These are phyloP conservation scores for Simmondsia chinensis DNA, from an alignment of 148 eudicot species.

Conservation along the genomic window DNA sequence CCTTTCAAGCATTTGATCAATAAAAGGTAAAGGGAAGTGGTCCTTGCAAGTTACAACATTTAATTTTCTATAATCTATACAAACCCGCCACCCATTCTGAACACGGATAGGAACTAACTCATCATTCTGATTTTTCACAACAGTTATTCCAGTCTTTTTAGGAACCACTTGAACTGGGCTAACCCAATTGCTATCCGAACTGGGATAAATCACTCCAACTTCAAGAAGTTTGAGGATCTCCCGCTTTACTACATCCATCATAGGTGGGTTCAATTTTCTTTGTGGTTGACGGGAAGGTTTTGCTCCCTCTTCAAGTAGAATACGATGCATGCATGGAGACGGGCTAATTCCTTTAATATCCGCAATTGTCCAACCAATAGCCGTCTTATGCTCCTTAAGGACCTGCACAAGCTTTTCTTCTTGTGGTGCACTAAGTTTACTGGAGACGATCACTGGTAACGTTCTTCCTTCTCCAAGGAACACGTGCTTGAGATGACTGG, in stretches of 20 bases:
- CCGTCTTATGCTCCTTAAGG: no score
- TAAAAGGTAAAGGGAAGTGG: slow-evolving; percentile 7
- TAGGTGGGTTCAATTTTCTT: slow-evolving; percentile 7
- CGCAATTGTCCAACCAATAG: no score
- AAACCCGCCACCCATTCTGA: slow-evolving; percentile 2
- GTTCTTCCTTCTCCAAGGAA: no score
- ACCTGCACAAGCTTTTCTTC: no score
- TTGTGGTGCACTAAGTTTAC: no score
- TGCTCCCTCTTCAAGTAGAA: neutral
- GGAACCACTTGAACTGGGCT: slow-evolving; percentile 9
- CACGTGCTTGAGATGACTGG: no score
- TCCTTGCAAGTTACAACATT: slow-evolving; percentile 6
- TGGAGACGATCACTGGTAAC: no score
- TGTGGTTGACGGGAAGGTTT: neutral
- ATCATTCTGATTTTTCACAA: neutral
- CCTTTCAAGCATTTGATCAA: neutral
- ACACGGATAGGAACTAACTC: slow-evolving; percentile 2
- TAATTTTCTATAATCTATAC: slow-evolving; percentile 7
- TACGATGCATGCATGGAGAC: no score
- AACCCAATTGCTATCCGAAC: slow-evolving; percentile 5
- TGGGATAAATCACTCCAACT: slow-evolving; percentile 5
- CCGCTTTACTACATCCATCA: slow-evolving; percentile 7
- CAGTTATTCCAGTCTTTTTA: neutral
- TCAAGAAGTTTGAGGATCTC: slow-evolving; percentile 1
- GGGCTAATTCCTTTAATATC: no score